Evolutionary conservation across 768 basidiomycete genomes (phyloP), one percentile per base, ranked within the genome.

Genomic region (Strobilomyces confusus): DNA sequence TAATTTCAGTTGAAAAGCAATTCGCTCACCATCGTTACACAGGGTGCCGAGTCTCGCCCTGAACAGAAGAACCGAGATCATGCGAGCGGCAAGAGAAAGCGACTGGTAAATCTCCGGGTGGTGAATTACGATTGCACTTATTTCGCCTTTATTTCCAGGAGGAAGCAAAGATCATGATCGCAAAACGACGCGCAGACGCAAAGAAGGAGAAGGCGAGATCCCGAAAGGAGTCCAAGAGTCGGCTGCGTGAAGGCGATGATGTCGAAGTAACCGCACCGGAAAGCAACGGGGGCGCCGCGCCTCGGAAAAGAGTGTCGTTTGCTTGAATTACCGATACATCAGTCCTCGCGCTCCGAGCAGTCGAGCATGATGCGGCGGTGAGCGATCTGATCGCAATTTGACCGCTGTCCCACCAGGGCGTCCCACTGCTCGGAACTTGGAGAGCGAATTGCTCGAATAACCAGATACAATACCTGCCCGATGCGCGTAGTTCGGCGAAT

Each of bases 191-290:
- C 30, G 65, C 72, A 32, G 69, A 67, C 41, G 63, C 58, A 32
- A 79, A 76, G 64, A 73, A 69, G 62, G 66, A 72, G 42, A 77
- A 73, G 57, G 63, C 63, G 15, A 76, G 63, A 53, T 52, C 56
- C 44, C 66, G 69, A 36, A 76, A 67, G 40, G 52, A 61, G 33
- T 44, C 33, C 45, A 56, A 54, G 38, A 12, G 49, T 47, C 58
- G 52, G 57, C 15, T 55, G 51, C 64, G 37, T 51, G 48, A 14
- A 33, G 29, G 50, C 25, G 46, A 55, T 42, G 49, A 52, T 48
- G 49, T 45, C 44, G 61, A 46, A 37, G 44, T 56, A 34, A 56
- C 49, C 12, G 46, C 55, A 52, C 52, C 41, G 42, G 58, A 54
- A 48, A 40, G 43, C 34, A 49, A 22, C 20, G 45, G 46, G 47